Percentiles rank a stretch among this genome's conserved stretches.
Conservation (phyloP, 2,329 filamentous ascomycete species). For the Penicillium sp. region DNA sequence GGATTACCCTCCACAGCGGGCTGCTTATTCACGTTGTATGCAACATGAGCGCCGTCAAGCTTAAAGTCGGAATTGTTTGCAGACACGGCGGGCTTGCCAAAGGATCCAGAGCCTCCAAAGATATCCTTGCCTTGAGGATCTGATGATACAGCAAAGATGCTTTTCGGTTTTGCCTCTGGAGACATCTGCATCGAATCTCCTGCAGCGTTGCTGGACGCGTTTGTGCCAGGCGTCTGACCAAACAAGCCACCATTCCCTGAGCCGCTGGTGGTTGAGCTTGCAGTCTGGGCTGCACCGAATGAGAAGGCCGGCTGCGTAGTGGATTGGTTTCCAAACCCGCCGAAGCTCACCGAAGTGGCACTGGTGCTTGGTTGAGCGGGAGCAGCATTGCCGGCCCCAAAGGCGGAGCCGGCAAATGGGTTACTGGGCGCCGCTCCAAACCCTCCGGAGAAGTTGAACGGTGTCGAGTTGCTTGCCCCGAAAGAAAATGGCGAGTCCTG, state of each 20-base stretch:
- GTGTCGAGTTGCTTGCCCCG: conserved; percentile 8
- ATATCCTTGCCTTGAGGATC: conserved; percentile 8
- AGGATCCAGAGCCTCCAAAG: conserved; percentile 9
- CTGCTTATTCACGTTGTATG: neutral
- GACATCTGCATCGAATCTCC: conserved; percentile 21
- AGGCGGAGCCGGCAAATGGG: conserved; percentile 14
- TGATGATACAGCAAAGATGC: neutral
- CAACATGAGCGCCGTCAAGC: too few relatives aligned
- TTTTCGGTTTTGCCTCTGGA: conserved; percentile 17
- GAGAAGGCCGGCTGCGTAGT: conserved; percentile 9
- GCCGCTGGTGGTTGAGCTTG: conserved; percentile 5
- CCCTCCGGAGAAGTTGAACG: conserved; percentile 12
- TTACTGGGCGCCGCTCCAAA: conserved; percentile 14
- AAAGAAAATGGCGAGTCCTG: conserved; percentile 18
- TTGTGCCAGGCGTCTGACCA: conserved; percentile 10
- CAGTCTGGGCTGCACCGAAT: conserved; percentile 14
- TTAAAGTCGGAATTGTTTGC: conserved; percentile 3
- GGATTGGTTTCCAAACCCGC: conserved; percentile 9
- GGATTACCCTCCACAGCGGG: neutral
- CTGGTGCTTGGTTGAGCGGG: conserved; percentile 3
- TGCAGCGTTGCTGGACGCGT: conserved; percentile 5
- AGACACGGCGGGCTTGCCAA: conserved; percentile 6
- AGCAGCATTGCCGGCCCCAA: conserved; percentile 6
- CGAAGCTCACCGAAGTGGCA: conserved; percentile 6
- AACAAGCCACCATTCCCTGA: conserved; percentile 9